Percentiles rank a stretch among this genome's conserved stretches.
phyloP scores from a whole-genome alignment of 305 asterid genomes.

The Striga hermonthica region DNA sequence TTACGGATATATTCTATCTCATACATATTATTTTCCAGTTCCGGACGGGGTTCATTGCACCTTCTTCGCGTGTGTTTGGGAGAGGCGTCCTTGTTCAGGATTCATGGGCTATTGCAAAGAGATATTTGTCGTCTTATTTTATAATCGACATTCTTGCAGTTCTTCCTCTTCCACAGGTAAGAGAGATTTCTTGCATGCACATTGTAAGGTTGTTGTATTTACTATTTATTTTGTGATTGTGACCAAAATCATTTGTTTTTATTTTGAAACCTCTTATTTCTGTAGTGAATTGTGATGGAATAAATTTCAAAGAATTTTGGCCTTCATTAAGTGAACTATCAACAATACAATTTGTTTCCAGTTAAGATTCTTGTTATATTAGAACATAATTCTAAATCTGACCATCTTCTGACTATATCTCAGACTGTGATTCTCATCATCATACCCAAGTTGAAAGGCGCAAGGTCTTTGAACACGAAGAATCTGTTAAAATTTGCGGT shows the following conservation, averaged over 20 bases:
- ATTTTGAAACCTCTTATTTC: no score
- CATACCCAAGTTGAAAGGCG: constrained; percentile 51
- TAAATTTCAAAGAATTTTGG: neutral
- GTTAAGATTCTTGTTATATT: constrained; percentile 11
- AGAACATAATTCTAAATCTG: constrained; percentile 26
- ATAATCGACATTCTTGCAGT: constrained; percentile 55
- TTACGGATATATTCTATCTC: constrained; percentile 59
- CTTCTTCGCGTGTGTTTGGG: constrained; percentile 71
- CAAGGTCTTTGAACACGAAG: constrained; percentile 54
- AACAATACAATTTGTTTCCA: constrained; percentile 3
- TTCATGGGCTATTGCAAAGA: constrained; percentile 57
- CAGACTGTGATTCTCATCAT: constrained; percentile 53
- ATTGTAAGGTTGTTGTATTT: neutral
- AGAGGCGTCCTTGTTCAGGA: constrained; percentile 69
- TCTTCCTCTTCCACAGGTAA: constrained; percentile 68
- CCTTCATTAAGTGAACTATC: neutral
- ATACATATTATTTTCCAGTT: constrained; percentile 60
- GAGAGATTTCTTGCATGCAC: constrained; percentile 12
- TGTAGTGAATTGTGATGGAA: neutral
- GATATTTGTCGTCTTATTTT: constrained; percentile 51
- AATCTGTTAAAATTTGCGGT: constrained; percentile 55
- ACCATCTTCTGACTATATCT: constrained; percentile 30
- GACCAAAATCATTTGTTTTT: no score
- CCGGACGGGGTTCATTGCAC: constrained; percentile 64
- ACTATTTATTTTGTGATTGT: no score